Evolutionary conservation across 345 rosid species (phyloP).

Genomic region (Populus alba): DNA sequence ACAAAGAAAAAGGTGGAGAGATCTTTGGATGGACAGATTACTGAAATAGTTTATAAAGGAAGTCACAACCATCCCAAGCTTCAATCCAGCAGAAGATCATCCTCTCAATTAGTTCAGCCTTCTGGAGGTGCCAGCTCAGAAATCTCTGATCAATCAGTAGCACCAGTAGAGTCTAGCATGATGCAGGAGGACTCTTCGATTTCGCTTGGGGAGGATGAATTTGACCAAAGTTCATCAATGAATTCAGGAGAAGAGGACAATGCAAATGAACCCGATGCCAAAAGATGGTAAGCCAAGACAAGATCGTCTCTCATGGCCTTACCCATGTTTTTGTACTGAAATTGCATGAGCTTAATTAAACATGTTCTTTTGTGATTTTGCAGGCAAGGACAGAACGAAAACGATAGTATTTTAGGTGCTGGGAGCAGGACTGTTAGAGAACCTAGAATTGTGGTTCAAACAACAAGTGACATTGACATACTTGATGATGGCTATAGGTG

Average conservation of each 20-base stretch:
- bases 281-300: slow-evolving; percentile 22
- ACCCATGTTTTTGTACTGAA: neutral
- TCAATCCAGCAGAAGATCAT: slow-evolving; percentile 24
- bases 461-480: slow-evolving; percentile 36
- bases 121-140: slow-evolving; percentile 5
- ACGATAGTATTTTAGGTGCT: slow-evolving; percentile 19
- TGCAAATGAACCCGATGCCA: slow-evolving; percentile 28
- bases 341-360: neutral
- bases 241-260: slow-evolving; percentile 25
- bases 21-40: slow-evolving; percentile 33
- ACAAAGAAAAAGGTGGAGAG: slow-evolving; percentile 36
- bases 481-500: slow-evolving; percentile 38
- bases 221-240: slow-evolving; percentile 20
- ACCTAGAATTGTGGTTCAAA: slow-evolving; percentile 34
- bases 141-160: slow-evolving; percentile 11
- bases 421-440: slow-evolving; percentile 31
- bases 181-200: slow-evolving; percentile 28
- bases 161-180: slow-evolving; percentile 6
- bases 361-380: neutral
- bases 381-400: slow-evolving; percentile 25
- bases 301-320: neutral
- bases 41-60: slow-evolving; percentile 37
- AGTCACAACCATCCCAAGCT: slow-evolving; percentile 35
- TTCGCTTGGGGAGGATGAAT: slow-evolving; percentile 26
- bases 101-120: slow-evolving; percentile 11